Base-by-base conservation (phyloP, 768 basidiomycete genomes). In the Suillus discolor region DNA sequence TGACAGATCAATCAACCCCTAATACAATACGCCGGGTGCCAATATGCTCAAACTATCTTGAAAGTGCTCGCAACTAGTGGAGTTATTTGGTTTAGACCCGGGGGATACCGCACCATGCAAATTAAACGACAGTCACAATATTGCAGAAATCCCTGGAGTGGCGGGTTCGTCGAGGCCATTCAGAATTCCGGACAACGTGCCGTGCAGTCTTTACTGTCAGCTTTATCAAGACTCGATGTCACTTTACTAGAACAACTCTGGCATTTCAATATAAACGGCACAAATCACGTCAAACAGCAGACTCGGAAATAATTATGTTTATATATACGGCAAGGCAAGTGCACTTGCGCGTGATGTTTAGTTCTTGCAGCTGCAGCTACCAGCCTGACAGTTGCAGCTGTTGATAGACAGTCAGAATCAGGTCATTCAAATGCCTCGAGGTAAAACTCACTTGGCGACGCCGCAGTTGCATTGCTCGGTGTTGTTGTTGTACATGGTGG, bases 321-420 rank as follows among this genome's bases (percentile, higher is more conserved):
- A 57, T 13, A 57, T 13, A n/a, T n/a, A 36, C 49, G 25, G 49
- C 49, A 16, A 51, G 49, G 49, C 13, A 51, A 7, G 13, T 36
- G 55, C 34, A 34, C 6, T n/a, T 57, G 55, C 31, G 31, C 31
- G 18, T 31, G 28, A 2, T n/a, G 4, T 12, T 55, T 55, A 55
- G 31, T 31, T 51, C 49, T 51, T 31, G 61, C 65, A 65, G 61
- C 20, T 41, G 60, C 65, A 65, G 60, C 23, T 54, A n/a, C 65
- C 65, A 44, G 8, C 57, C 15, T 23, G 28, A 39, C 65, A 65
- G 51, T n/a, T 47, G 65, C 65, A 65, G 36, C 65, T 65, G n/a
- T 51, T 36, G 34, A n/a, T 5, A 18, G 11, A 55, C 12, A n/a
- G 31, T 55, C 54, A 55, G 54, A n/a, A 36, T n/a, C 55, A 11